Percentiles rank a stretch among this genome's conserved stretches.
phyloP scores from a whole-genome alignment of 192 early-diverging fungal genomes.

The Podila horticola region DNA sequence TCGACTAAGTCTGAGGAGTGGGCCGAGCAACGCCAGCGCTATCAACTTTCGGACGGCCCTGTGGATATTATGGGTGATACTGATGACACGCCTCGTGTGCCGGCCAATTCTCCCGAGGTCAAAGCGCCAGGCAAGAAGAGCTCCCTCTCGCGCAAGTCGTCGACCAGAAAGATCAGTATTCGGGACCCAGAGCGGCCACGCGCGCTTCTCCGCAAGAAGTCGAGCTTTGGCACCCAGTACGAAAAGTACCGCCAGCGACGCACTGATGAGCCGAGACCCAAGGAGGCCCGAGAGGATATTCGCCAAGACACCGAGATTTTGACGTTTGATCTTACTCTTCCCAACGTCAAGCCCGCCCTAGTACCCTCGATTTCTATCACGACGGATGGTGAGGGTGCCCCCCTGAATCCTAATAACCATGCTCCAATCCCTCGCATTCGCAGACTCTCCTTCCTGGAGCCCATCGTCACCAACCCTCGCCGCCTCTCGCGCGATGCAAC shows the following conservation, averaged over 20 bases:
- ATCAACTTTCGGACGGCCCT: background rate
- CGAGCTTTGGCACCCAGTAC: background rate
- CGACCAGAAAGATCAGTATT: background rate
- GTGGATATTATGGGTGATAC: no score
- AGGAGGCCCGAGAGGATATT: background rate
- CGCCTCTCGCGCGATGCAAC: background rate
- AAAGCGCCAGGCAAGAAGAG: no score
- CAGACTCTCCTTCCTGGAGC: background rate
- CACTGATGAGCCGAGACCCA: no score
- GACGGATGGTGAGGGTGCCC: no score
- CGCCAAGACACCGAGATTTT: background rate
- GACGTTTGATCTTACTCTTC: background rate
- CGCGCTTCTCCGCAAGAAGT: background rate
- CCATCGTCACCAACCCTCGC: background rate
- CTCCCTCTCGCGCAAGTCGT: background rate
- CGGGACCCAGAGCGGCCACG: background rate
- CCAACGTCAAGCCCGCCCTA: no score
- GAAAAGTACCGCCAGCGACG: background rate
- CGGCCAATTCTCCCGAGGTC: no score
- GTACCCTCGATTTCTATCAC: no score
- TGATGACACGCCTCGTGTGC: no score
- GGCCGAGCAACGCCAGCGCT: background rate
- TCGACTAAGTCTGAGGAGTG: background rate
- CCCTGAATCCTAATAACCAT: no score
- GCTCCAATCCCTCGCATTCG: background rate